Conservation (phyloP, 495 filamentous ascomycete genomes). For the Tetracladium setigerum region DNA sequence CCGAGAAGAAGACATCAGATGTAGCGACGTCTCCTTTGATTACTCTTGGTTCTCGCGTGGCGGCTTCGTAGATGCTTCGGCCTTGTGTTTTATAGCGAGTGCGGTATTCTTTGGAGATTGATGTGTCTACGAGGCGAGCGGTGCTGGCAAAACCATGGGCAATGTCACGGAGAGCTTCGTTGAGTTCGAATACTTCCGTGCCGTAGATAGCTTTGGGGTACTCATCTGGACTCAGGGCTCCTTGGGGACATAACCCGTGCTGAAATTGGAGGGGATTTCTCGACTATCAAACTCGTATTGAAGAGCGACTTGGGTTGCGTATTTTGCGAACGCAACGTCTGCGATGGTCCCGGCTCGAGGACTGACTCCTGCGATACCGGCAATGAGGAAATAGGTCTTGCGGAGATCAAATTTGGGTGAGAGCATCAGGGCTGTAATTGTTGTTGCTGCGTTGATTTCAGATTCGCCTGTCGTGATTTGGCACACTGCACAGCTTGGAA, state of each 20-base stretch:
- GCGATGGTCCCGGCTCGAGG: conserved; percentile 55
- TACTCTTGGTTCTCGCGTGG: conserved; percentile 40
- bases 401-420: conserved; percentile 56
- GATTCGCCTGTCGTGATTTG: conserved; percentile 22
- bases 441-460: conserved; percentile 67
- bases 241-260: conserved; percentile 61
- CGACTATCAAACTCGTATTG: conserved; percentile 67
- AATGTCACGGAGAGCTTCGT: conserved; percentile 45
- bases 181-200: conserved; percentile 69
- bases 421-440: conserved; percentile 47
- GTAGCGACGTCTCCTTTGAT: conserved; percentile 63
- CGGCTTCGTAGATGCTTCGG: conserved; percentile 26
- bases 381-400: conserved; percentile 60
- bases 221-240: conserved; percentile 38
- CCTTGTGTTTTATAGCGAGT: conserved; percentile 39
- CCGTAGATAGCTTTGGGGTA: conserved; percentile 61
- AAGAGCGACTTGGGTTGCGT: conserved; percentile 60
- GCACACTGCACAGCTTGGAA: conserved; percentile 32
- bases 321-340: conserved; percentile 56
- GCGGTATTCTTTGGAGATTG: conserved; percentile 45
- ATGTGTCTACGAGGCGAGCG: conserved; percentile 46
- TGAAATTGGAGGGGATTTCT: conserved; percentile 54
- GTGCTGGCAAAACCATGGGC: conserved; percentile 47
- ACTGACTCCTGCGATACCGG: conserved; percentile 63
- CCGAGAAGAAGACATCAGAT: conserved; percentile 62